phyloP scores from a whole-genome alignment of 345 rosid genomes.

The Murraya paniculata region DNA sequence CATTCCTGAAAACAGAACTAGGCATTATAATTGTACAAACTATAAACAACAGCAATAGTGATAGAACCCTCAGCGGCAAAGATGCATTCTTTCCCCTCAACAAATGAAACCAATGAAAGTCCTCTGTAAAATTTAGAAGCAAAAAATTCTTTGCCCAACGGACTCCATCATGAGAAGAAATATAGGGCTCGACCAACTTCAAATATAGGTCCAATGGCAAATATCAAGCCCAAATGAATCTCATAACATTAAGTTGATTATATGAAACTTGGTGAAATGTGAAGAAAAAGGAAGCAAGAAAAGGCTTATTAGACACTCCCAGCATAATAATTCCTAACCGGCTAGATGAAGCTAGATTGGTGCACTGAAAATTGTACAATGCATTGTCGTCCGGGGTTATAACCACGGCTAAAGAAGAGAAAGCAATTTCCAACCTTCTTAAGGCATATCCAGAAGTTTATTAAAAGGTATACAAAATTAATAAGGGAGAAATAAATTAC shows the following conservation, averaged over 20 bases:
- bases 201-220: background rate
- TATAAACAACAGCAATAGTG: background rate
- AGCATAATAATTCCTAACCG: background rate
- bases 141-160: background rate
- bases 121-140: background rate
- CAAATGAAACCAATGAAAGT: background rate
- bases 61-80: background rate
- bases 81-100: background rate
- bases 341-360: background rate
- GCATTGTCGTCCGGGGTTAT: background rate
- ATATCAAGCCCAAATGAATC: background rate
- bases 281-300: background rate
- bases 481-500: background rate
- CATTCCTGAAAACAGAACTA: conserved; percentile 57
- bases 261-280: background rate
- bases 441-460: background rate
- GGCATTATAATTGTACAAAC: background rate
- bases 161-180: background rate
- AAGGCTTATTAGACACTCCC: background rate
- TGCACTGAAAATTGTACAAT: background rate
- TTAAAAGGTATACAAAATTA: background rate
- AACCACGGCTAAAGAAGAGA: background rate
- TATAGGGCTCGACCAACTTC: background rate
- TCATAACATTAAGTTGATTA: background rate
- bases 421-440: background rate